Percentiles rank a stretch among this genome's conserved stretches.
Evolutionary conservation across 2,329 filamentous ascomycete genomes (phyloP).

Genomic region (Biscogniauxia marginata): DNA sequence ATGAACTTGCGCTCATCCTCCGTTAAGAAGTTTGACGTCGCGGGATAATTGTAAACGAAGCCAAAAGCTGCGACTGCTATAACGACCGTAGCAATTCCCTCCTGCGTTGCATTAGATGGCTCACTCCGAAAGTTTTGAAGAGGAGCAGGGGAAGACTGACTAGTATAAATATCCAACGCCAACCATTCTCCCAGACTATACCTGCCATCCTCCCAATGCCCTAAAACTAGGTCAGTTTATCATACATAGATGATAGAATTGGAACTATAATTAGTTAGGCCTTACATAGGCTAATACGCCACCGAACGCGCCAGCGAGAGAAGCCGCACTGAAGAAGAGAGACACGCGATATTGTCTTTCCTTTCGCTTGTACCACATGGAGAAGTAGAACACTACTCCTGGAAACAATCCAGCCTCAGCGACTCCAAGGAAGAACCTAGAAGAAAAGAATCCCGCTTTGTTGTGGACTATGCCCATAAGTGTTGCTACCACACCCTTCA

Average conservation of each 20-base stretch:
- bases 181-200: slow-evolving; percentile 50
- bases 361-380: slow-evolving; percentile 55
- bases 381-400: slow-evolving; percentile 37
- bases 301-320: slow-evolving; percentile 55
- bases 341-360: slow-evolving; percentile 56
- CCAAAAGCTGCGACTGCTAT: slow-evolving; percentile 51
- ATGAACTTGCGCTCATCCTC: slow-evolving; percentile 56
- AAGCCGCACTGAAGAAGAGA: slow-evolving; percentile 55
- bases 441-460: slow-evolving; percentile 49
- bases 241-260: no score
- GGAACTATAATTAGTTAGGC: not conserved
- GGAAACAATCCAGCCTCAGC: slow-evolving; percentile 53
- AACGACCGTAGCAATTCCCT: slow-evolving; percentile 55
- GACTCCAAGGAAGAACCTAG: slow-evolving; percentile 56
- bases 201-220: slow-evolving; percentile 55
- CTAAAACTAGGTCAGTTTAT: slow-evolving; percentile 26
- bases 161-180: slow-evolving; percentile 61
- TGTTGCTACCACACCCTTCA: slow-evolving; percentile 49
- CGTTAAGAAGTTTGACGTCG: slow-evolving; percentile 56
- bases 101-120: slow-evolving; percentile 32
- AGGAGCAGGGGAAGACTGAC: slow-evolving; percentile 32
- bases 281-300: slow-evolving; percentile 54
- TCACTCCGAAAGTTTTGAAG: no score
- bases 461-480: slow-evolving; percentile 50
- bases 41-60: slow-evolving; percentile 67